Evolutionary conservation across 805 yeast species (phyloP), one percentile per base, ranked within the genome.

Genomic region (Saccharomycopsis javanensis): DNA sequence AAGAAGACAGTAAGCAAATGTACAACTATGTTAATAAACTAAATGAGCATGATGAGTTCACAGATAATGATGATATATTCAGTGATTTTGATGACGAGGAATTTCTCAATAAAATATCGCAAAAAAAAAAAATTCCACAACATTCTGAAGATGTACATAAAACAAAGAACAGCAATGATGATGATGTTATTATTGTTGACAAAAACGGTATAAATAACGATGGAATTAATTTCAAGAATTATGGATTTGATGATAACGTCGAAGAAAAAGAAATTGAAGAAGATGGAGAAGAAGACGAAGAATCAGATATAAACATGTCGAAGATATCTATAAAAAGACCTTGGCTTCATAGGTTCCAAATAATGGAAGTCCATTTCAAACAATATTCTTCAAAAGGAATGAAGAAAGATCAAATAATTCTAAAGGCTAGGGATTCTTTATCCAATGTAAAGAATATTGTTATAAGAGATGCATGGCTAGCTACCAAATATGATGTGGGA

Each of bases 401-500:
- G 15, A 55, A 55, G 45, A 60, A 57, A 28, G 23, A 30, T 10
- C 62, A 60, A 31, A 34, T 55, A 3, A 74, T 85, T 4, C 56
- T 86, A n/a, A 73, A 76, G 4, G 87, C 85, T 30, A 61, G 69
- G 3, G 77, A 79, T 61, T 66, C 66, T 0, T 62, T 70, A 2
- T 73, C 70, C 0, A 51, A 57, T 0, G 55, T 50, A 2, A 65
- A 68, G 3, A 79, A 77, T 37, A 65, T 86, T 0, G 70, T 84
- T 1, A 72, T 86, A 0, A 67, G 92, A 55, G 88, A 82, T 38
- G 82, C 82, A 28, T 83, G 87, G 79, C 71, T 76, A 1, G 72
- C 73, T 5, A 67, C 86, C 4, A 76, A 76, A 0, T 72, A 78
- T 38, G 69, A 74, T 48, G 65, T 66, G 0, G 76, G 75, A 5